Evolutionary conservation across 495 filamentous ascomycete genomes (phyloP).

Genomic region (Hypoxylon lienhwacheense): DNA sequence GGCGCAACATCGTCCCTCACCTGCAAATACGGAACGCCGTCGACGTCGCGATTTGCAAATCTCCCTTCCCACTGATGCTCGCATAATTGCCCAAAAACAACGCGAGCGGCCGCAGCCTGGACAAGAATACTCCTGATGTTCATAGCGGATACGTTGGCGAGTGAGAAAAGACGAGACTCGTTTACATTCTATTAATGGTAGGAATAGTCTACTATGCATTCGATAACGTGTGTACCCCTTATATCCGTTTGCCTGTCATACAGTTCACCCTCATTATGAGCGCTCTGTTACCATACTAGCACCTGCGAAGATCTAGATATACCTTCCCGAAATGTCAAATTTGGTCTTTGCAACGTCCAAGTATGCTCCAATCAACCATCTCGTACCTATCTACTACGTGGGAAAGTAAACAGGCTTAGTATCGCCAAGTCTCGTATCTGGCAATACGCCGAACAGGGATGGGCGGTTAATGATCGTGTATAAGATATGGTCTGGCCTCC

Average conservation of each 20-base stretch:
- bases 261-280: too few species aligned
- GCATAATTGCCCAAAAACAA: constrained; percentile 27
- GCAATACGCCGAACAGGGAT: too few species aligned
- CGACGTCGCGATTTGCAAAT: constrained; percentile 21
- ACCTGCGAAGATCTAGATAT: too few species aligned
- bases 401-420: constrained; percentile 1
- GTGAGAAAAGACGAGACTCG: not conserved
- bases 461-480: too few species aligned
- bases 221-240: not conserved
- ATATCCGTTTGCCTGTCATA: not conserved
- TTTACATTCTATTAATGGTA: not conserved
- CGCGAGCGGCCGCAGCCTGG: not conserved
- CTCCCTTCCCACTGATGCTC: constrained; percentile 36
- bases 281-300: too few species aligned
- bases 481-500: too few species aligned
- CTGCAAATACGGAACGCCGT: constrained; percentile 20
- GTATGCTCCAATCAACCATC: constrained; percentile 8
- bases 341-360: constrained; percentile 6
- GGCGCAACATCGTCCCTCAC: constrained; percentile 20
- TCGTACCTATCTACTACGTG: constrained; percentile 5
- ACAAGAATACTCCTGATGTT: constrained; percentile 22
- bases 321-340: constrained; percentile 20
- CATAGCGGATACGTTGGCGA: constrained; percentile 3
- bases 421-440: constrained; percentile 25
- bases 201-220: not conserved